Evolutionary conservation across 768 basidiomycete genomes (phyloP).

Genomic region (Lactarius pseudohatsudake): DNA sequence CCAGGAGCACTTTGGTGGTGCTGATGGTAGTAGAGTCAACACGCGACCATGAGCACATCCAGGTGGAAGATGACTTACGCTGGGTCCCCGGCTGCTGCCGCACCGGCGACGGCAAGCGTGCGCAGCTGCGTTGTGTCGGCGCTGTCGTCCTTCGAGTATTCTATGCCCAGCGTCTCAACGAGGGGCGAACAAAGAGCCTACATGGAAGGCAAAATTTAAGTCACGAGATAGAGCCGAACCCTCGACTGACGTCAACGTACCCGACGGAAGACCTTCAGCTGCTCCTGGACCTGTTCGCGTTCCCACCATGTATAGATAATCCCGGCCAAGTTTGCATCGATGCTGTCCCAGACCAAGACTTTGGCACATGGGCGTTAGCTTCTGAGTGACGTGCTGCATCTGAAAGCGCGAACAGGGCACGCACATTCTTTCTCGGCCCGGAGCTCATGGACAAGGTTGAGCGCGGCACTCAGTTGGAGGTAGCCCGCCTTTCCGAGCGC

Average conservation of each 20-base stretch:
- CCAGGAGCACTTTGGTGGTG: conserved; percentile 68
- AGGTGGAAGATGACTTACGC: conserved; percentile 33
- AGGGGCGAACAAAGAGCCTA: conserved; percentile 74
- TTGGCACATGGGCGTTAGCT: conserved; percentile 19
- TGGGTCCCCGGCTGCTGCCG: conserved; percentile 48
- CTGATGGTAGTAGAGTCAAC: conserved; percentile 41
- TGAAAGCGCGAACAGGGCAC: conserved; percentile 30
- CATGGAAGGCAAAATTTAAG: not conserved
- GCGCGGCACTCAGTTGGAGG: conserved; percentile 68
- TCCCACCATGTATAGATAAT: conserved; percentile 84
- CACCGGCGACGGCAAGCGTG: conserved; percentile 64
- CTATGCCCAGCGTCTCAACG: conserved; percentile 76
- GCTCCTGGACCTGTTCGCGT: conserved; percentile 50
- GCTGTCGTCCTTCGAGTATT: conserved; percentile 63
- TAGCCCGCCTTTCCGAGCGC: conserved; percentile 82
- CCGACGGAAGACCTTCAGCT: conserved; percentile 45
- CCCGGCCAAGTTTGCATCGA: conserved; percentile 53
- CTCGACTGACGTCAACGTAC: conserved; percentile 40
- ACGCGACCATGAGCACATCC: conserved; percentile 15
- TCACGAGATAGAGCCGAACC: not conserved
- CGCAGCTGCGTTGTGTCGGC: conserved; percentile 71
- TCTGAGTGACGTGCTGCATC: not conserved
- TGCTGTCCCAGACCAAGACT: conserved; percentile 84
- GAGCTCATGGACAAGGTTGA: conserved; percentile 70
- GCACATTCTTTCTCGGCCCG: conserved; percentile 75